Evolutionary conservation across 78 protist genomes (phyloP).

Genomic region (Ministeria vibrans): DNA sequence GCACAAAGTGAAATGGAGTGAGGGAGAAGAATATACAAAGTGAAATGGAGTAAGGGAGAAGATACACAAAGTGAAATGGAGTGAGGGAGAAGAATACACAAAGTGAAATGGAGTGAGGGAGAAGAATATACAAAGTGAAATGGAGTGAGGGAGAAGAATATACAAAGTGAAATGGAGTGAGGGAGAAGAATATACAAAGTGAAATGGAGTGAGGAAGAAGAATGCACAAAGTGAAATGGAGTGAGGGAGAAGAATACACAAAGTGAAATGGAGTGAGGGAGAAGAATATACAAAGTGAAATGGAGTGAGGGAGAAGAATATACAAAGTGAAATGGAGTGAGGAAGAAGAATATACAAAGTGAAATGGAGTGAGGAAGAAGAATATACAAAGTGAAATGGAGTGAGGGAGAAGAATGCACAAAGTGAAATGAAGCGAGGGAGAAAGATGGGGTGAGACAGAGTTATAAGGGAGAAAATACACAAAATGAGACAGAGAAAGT

Average conservation of each 20-base stretch:
- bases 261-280: not conserved
- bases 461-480: not conserved
- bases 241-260: not conserved
- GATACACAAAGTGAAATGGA: not conserved
- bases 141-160: not conserved
- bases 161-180: constrained; percentile 6
- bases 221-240: not conserved
- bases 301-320: not conserved
- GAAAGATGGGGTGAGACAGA: not conserved
- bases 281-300: not conserved
- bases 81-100: not conserved
- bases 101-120: not conserved
- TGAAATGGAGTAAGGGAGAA: not conserved
- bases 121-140: not conserved
- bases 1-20: not conserved
- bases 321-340: not conserved
- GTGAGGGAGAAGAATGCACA: not conserved
- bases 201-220: not conserved
- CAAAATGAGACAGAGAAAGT: not conserved
- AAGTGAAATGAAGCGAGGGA: not conserved
- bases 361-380: not conserved
- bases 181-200: not conserved
- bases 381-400: not conserved
- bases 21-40: not conserved
- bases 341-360: not conserved